phyloP scores from a whole-genome alignment of 768 basidiomycete species.

The Boletus subparvulus region DNA sequence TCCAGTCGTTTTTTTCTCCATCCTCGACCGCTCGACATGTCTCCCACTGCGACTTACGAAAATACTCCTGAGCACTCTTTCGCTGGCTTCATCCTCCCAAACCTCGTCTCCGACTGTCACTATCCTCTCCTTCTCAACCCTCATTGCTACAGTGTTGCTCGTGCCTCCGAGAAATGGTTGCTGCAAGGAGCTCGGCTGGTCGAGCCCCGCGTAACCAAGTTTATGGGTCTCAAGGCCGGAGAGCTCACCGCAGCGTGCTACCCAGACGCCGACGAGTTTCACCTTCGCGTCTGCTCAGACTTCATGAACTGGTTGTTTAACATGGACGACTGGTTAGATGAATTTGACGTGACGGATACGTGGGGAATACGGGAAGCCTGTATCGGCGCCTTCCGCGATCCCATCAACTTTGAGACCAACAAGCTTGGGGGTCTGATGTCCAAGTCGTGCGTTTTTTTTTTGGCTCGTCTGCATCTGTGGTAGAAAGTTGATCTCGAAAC shows the following conservation, averaged over 20 bases:
- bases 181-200: slow-evolving; percentile 25
- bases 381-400: slow-evolving; percentile 31
- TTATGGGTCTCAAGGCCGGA: slow-evolving; percentile 62
- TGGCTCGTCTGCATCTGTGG: background rate
- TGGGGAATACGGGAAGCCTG: slow-evolving; percentile 32
- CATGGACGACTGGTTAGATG: slow-evolving; percentile 44
- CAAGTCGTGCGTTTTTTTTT: slow-evolving; percentile 32
- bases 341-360: slow-evolving; percentile 32
- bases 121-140: slow-evolving; percentile 38
- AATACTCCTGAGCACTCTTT: slow-evolving; percentile 1
- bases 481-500: slow-evolving; percentile 2
- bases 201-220: slow-evolving; percentile 35
- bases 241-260: slow-evolving; percentile 68
- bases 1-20: background rate
- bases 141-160: slow-evolving; percentile 35
- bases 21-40: slow-evolving; percentile 15
- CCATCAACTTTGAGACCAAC: slow-evolving; percentile 24
- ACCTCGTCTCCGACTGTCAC: slow-evolving; percentile 40
- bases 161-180: slow-evolving; percentile 40
- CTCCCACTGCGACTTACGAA: slow-evolving; percentile 27
- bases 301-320: slow-evolving; percentile 55
- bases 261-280: slow-evolving; percentile 51
- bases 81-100: slow-evolving; percentile 38
- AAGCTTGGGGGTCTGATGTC: slow-evolving; percentile 33
- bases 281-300: slow-evolving; percentile 64